A percentile compares a stretch with the other conserved stretches of the same genome.
Conservation (phyloP, 495 filamentous ascomycete species). For the Tuber umbilicatum region DNA sequence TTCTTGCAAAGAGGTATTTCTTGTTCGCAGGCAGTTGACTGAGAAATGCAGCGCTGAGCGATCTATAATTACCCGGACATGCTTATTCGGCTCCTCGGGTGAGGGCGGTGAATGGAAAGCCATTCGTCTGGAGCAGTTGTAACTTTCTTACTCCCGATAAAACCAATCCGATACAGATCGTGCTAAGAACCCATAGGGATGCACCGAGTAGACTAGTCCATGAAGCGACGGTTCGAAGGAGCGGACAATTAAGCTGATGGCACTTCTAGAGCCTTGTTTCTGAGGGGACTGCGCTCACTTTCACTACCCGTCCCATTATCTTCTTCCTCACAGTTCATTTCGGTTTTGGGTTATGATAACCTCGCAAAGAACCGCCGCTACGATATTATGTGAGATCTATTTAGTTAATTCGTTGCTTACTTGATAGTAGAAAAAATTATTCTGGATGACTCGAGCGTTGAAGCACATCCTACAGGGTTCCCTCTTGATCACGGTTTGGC, state of each 20-base stretch:
- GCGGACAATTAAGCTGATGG: conserved; percentile 84
- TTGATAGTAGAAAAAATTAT: no score
- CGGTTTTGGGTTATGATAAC: no score
- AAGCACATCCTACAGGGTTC: no score
- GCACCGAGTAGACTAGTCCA: conserved; percentile 69
- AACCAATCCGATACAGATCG: conserved; percentile 25
- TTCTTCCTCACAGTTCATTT: no score
- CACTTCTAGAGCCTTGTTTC: conserved; percentile 69
- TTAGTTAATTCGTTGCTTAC: no score
- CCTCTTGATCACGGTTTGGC: no score
- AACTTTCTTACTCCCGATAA: neutral
- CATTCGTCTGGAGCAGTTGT: conserved; percentile 62
- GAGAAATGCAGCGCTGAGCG: conserved; percentile 43
- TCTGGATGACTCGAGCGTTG: no score
- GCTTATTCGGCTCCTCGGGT: conserved; percentile 84
- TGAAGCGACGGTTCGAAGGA: conserved; percentile 77
- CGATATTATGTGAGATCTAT: no score
- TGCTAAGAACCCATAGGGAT: conserved; percentile 75
- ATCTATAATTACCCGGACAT: conserved; percentile 71
- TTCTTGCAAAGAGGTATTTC: conserved; percentile 78
- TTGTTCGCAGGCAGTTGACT: conserved; percentile 55
- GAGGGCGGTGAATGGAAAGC: conserved; percentile 64
- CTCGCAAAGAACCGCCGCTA: no score
- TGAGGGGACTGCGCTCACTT: conserved; percentile 66
- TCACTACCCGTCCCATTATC: no score